These are phyloP conservation scores for Lentinula boryana DNA, from an alignment of 768 basidiomycete species.

Conservation along the genomic window DNA sequence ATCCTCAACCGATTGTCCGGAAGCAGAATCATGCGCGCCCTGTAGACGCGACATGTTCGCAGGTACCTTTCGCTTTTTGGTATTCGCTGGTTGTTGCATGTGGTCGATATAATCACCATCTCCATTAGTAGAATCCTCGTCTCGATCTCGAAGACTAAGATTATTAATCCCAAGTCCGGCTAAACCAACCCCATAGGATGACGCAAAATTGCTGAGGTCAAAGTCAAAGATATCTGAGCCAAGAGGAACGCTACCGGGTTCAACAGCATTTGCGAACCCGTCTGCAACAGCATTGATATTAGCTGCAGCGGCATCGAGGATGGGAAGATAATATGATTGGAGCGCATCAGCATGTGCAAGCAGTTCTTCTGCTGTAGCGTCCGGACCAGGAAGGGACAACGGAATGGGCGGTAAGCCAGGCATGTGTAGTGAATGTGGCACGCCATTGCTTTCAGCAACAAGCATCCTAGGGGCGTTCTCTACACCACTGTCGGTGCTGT, in stretches of 20 bases:
- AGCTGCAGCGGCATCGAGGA: conserved; percentile 26
- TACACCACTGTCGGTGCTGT: not conserved
- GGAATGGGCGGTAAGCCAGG: conserved; percentile 14
- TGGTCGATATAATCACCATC: conserved; percentile 66
- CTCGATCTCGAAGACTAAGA: conserved; percentile 11
- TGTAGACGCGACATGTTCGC: conserved; percentile 50
- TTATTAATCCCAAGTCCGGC: not conserved
- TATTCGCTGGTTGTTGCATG: conserved; percentile 71
- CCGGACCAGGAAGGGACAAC: conserved; percentile 31
- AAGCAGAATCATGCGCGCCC: conserved; percentile 33
- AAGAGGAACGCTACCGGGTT: not conserved
- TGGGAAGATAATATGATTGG: conserved; percentile 55
- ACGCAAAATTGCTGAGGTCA: not conserved
- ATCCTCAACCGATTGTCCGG: conserved; percentile 14
- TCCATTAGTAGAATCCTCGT: conserved; percentile 41
- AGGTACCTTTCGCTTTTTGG: conserved; percentile 87
- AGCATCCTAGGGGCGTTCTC: not conserved
- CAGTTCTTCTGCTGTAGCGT: conserved; percentile 51
- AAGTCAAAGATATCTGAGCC: not conserved
- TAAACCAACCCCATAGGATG: conserved; percentile 3
- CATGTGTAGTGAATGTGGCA: not conserved
- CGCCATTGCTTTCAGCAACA: not conserved
- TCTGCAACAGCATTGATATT: not conserved
- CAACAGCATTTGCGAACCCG: not conserved
- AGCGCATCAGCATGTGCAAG: conserved; percentile 51